Evolutionary conservation across 805 yeast genomes (phyloP).

Genomic region (Candida mattraensis): DNA sequence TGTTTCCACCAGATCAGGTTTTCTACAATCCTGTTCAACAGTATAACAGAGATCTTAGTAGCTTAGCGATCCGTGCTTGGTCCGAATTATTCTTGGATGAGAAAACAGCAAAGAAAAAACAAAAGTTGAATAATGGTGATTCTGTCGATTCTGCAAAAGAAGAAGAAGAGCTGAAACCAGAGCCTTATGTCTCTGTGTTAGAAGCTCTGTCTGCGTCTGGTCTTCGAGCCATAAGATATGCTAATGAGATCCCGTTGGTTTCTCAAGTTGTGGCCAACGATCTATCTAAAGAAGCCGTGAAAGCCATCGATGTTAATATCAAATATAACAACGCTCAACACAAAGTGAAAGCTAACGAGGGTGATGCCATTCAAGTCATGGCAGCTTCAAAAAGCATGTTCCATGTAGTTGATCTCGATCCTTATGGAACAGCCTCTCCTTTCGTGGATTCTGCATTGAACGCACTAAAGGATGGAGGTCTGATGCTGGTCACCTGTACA

Average conservation of each 20-base stretch:
- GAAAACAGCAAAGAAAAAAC: constrained; percentile 30
- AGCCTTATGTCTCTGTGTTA: constrained; percentile 62
- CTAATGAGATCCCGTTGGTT: constrained; percentile 81
- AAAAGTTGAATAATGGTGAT: constrained; percentile 19
- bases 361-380: constrained; percentile 92
- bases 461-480: constrained; percentile 77
- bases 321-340: constrained; percentile 59
- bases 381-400: constrained; percentile 50
- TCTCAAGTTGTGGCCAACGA: constrained; percentile 85
- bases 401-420: constrained; percentile 92
- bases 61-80: constrained; percentile 86
- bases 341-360: constrained; percentile 66
- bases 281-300: constrained; percentile 80
- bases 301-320: constrained; percentile 71
- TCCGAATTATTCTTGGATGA: constrained; percentile 54
- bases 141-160: constrained; percentile 4
- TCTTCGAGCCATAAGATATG: constrained; percentile 88
- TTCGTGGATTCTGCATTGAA: constrained; percentile 91
- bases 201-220: constrained; percentile 98
- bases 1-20: constrained; percentile 83
- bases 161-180: constrained; percentile 6
- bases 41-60: constrained; percentile 89
- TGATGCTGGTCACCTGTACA: constrained; percentile 90
- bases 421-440: constrained; percentile 97
- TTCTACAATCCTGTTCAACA: constrained; percentile 97